These are phyloP conservation scores for Puccinia triticina DNA, from an alignment of 1,284 basidiomycete species.

Conservation along the genomic window DNA sequence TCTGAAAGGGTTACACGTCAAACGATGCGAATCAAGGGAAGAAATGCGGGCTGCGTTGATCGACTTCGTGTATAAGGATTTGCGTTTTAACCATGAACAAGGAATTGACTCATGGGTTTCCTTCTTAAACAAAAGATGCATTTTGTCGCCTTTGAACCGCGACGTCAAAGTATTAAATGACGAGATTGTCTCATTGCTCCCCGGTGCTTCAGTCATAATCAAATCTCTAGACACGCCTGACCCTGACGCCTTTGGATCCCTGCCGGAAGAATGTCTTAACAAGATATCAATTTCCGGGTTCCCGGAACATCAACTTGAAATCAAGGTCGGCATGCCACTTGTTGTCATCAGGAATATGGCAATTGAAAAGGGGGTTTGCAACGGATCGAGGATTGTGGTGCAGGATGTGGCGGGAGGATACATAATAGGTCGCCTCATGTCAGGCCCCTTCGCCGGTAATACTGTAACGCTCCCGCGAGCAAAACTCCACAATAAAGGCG, in stretches of 20 bases:
- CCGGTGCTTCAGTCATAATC: not conserved
- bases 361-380: not conserved
- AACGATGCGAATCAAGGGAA: too few relatives aligned
- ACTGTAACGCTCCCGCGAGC: not conserved
- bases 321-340: too few relatives aligned
- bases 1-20: too few relatives aligned
- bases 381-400: conserved; percentile 4
- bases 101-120: too few relatives aligned
- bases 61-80: not conserved
- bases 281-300: too few relatives aligned
- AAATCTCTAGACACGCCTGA: conserved; percentile 5
- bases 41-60: too few relatives aligned
- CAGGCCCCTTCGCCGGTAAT: not conserved
- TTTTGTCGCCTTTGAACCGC: too few relatives aligned
- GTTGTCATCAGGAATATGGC: not conserved
- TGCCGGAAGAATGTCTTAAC: too few relatives aligned
- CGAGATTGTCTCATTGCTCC: not conserved
- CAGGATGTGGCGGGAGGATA: not conserved
- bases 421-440: not conserved
- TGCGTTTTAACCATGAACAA: too few relatives aligned
- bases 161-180: not conserved
- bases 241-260: not conserved
- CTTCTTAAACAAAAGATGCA: too few relatives aligned
- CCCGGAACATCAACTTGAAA: too few relatives aligned
- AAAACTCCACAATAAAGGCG: too few relatives aligned